These are phyloP conservation scores for Thelephora ganbajun DNA, from an alignment of 768 basidiomycete species.

Conservation along the genomic window DNA sequence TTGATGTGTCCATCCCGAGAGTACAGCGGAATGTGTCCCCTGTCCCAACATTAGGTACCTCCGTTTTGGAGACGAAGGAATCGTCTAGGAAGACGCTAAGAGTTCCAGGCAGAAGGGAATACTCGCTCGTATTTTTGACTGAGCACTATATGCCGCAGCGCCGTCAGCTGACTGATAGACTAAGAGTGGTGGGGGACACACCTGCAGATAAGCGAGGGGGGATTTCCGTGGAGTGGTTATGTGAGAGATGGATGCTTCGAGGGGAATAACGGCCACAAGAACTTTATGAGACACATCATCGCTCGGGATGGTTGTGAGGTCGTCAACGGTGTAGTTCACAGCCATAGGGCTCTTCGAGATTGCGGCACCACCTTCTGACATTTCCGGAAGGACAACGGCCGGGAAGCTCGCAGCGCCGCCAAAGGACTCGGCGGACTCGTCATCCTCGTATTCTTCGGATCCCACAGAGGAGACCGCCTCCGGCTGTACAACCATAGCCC, in stretches of 20 bases:
- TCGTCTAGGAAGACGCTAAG: slow-evolving; percentile 45
- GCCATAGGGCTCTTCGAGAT: slow-evolving; percentile 34
- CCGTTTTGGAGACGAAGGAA: slow-evolving; percentile 39
- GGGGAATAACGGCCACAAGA: slow-evolving; percentile 33
- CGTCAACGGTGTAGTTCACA: slow-evolving; percentile 36
- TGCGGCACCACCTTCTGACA: background rate
- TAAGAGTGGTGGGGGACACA: background rate
- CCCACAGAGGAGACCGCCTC: too few species aligned
- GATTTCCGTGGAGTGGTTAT: slow-evolving; percentile 33
- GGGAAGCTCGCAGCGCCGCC: too few species aligned
- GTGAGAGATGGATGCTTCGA: slow-evolving; percentile 31
- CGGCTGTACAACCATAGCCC: too few species aligned
- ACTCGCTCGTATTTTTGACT: slow-evolving; percentile 45
- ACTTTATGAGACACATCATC: slow-evolving; percentile 46
- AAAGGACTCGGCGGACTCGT: too few species aligned
- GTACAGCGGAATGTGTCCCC: slow-evolving; percentile 41
- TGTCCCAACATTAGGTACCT: slow-evolving; percentile 30
- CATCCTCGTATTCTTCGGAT: too few species aligned
- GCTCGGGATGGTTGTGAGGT: slow-evolving; percentile 34
- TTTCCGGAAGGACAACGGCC: too few species aligned
- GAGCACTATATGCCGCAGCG: slow-evolving; percentile 30
- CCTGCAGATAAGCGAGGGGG: background rate
- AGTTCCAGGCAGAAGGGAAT: slow-evolving; percentile 37
- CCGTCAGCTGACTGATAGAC: slow-evolving; percentile 20
- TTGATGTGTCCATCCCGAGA: slow-evolving; percentile 26